These are phyloP conservation scores for Papilionanthe hybrid DNA, from an alignment of 116 monocot genomes.

Conservation along the genomic window DNA sequence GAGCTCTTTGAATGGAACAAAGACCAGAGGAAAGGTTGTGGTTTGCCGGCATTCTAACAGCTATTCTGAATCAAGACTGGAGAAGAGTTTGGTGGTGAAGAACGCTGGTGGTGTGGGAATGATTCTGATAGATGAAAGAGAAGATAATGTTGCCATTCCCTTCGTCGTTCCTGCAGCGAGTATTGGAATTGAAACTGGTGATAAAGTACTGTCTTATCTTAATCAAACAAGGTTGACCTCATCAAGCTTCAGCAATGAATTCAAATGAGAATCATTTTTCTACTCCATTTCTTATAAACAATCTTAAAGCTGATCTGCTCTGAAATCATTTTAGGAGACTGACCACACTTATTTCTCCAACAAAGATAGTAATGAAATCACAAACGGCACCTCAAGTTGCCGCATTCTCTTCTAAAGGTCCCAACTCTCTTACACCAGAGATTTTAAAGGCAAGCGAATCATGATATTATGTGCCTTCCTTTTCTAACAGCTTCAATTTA, in stretches of 20 bases:
- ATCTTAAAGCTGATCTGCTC: neutral
- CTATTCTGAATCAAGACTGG: constrained; percentile 62
- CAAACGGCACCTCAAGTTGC: constrained; percentile 15
- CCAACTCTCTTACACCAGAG: constrained; percentile 23
- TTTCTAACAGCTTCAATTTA: neutral
- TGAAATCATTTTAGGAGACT: constrained; percentile 42
- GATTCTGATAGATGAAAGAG: constrained; percentile 70
- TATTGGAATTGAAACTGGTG: constrained; percentile 42
- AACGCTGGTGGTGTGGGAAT: constrained; percentile 77
- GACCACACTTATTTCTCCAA: constrained; percentile 23
- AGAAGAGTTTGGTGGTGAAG: constrained; percentile 55
- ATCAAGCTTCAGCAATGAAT: neutral
- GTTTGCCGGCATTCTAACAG: constrained; percentile 54
- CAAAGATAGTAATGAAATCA: constrained; percentile 15
- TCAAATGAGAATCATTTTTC: neutral
- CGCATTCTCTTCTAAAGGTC: constrained; percentile 26
- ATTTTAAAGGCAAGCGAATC: constrained; percentile 17
- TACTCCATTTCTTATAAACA: neutral
- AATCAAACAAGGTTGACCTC: constrained; percentile 55
- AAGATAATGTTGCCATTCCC: constrained; percentile 60
- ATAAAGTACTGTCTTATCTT: constrained; percentile 61
- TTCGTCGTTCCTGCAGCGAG: constrained; percentile 62
- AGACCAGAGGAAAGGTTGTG: constrained; percentile 58
- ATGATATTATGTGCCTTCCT: neutral
- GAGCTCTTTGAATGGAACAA: constrained; percentile 73